Percentiles rank a stretch among this genome's conserved stretches.
phyloP scores from a whole-genome alignment of 2,329 filamentous ascomycete genomes.

The Esteya vermicola region DNA sequence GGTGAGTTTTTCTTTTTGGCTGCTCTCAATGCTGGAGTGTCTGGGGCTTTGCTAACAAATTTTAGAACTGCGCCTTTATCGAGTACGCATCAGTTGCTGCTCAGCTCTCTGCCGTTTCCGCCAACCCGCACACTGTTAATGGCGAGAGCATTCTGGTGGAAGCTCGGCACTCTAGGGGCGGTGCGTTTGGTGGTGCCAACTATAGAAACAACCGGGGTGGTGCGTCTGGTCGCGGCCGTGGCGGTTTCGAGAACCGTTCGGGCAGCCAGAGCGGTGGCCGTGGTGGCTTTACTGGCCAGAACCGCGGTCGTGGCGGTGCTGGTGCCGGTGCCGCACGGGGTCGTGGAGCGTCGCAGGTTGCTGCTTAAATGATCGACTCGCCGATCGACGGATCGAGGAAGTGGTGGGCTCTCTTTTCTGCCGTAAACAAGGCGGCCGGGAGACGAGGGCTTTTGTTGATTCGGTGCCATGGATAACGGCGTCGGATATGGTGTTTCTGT shows the following conservation, averaged over 20 bases:
- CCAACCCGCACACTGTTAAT: conserved; percentile 76
- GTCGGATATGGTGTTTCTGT: too few species aligned
- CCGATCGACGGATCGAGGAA: background rate
- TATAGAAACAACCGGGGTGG: conserved; percentile 49
- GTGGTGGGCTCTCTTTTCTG: too few species aligned
- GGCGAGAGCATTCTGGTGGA: conserved; percentile 76
- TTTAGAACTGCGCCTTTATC: conserved; percentile 88
- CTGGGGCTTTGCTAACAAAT: background rate
- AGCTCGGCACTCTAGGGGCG: conserved; percentile 67
- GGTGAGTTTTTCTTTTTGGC: conserved; percentile 33
- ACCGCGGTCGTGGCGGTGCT: conserved; percentile 47
- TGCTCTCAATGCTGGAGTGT: background rate
- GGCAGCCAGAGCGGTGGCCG: conserved; percentile 48
- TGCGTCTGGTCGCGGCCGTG: conserved; percentile 48
- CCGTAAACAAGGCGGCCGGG: too few species aligned
- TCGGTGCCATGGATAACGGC: too few species aligned
- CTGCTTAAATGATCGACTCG: conserved; percentile 28
- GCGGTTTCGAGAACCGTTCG: conserved; percentile 42
- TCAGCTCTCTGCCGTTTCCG: conserved; percentile 68
- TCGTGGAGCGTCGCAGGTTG: conserved; percentile 42
- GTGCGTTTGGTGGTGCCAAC: conserved; percentile 56
- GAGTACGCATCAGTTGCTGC: conserved; percentile 73
- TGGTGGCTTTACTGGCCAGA: conserved; percentile 55
- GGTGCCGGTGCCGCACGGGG: conserved; percentile 52
- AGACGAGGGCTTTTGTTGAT: too few species aligned